Evolutionary conservation across 2,329 filamentous ascomycete genomes (phyloP), one percentile per base, ranked within the genome.

Genomic region (Exophiala aquamarina): DNA sequence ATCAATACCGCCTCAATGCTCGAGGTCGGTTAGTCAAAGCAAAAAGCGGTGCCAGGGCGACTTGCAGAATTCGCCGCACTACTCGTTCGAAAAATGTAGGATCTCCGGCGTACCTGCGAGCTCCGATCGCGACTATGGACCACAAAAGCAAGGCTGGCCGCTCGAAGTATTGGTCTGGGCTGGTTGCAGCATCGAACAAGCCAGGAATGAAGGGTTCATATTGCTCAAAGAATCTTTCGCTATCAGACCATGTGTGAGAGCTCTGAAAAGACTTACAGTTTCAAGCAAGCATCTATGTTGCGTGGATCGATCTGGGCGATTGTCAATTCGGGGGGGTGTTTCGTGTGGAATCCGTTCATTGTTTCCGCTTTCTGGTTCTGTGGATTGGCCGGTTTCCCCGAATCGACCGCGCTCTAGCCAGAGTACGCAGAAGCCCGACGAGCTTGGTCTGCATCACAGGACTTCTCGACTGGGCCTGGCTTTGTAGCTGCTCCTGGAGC

Each of bases 261-360:
- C 10, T 9, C 31, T 15, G 11, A 43, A 29, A 33, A 41, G 17
- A 36, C 44, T 18, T 36, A 50, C 42, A 81, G 81, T 53, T 18
- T 23, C 34, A 46, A 50, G 29, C 42, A 50, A 31, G 40, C 29
- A 29, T 31, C 26, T 18, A 47, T 50, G 14, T 50, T 40, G 33
- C 17, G 40, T 13, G 3, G 13, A 20, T 28, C 35, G 21, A 49
- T 44, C 11, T 49, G 35, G 10, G 33, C 41, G 18, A 26, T 32
- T n/a, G 38, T 14, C 18, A 49, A 15, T 26, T 20, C 18, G n/a
- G n/a, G n/a, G n/a, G n/a, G n/a, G n/a, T n/a, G n/a, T 18, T 31
- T 29, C 23, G 33, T 14, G 15, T 40, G 47, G 23, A 44, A 44
- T 9, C 28, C 26, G 18, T 39, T 10, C 19, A 35, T 23, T 29